Evolutionary conservation across 768 basidiomycete genomes (phyloP), one percentile per base, ranked within the genome.

Genomic region (Mycena olivaceomarginata): DNA sequence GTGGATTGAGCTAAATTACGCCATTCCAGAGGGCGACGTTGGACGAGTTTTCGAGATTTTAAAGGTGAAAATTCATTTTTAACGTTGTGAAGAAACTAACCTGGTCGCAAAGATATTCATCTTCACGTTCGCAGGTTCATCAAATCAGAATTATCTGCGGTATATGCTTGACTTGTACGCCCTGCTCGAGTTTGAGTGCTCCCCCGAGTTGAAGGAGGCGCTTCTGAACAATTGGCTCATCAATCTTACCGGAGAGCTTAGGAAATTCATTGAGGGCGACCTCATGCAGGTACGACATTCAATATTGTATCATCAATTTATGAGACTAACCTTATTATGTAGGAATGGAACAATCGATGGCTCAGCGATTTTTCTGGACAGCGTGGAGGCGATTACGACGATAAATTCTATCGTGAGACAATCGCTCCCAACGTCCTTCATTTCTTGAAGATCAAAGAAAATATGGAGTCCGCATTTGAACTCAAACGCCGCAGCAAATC

Each of bases 41-140:
- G 84, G 85, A 0, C 78, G 82, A 6, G 77, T 82, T 0, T 81
- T 80, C 25, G 82, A 85, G 60, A 78, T 80, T 13, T 59, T 85
- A 39, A 85, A 84, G 82, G 84, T 84, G 31, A 31, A 51, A 12
- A 48, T 48, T 48, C 9, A 12, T 48, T 5, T 15, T 12, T 48
- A 18, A 15, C 31, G 31, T 31, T 31, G 3, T 31, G 31, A 31
- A 31, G 1, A 31, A 31, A 31, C 31, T 31, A 31, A 31, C 31
- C 31, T 31, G 31, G 31, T 31, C 3, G 15, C 46, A 18, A 12
- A 48, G 46, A 48, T 48, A 82, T 64, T 60, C 62, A 37, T 79
- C 81, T 46, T 82, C 82, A 56, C 76, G 77, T 11, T 80, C 79
- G 46, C 46, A 12, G 46, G 46, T 5, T 15, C 46, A 6, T 48